These are phyloP conservation scores for Medicago arabica DNA, from an alignment of 306 rosid species.

Conservation along the genomic window DNA sequence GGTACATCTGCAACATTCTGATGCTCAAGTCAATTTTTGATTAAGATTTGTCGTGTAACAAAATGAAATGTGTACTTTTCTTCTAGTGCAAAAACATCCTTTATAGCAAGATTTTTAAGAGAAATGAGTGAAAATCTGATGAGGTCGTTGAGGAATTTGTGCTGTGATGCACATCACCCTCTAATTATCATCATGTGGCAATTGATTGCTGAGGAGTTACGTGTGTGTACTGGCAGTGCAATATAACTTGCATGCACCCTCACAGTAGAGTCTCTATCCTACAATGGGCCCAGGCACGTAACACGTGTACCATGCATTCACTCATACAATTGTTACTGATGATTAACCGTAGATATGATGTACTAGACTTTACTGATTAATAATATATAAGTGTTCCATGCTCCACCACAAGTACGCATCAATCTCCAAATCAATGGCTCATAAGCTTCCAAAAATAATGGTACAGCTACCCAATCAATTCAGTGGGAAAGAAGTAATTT, in stretches of 20 bases:
- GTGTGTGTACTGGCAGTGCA: too few species aligned
- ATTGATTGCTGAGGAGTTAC: background rate
- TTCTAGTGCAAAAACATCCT: too few species aligned
- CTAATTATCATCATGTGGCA: background rate
- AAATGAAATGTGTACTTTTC: too few species aligned
- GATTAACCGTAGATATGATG: background rate
- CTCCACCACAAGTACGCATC: background rate
- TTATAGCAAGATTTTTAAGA: too few species aligned
- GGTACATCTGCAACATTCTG: too few species aligned
- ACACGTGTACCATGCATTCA: background rate
- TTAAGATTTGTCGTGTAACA: too few species aligned
- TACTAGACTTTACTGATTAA: background rate
- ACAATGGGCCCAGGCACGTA: background rate
- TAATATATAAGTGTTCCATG: background rate
- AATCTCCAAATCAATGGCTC: conserved; percentile 10
- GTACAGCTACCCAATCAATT: conserved; percentile 38
- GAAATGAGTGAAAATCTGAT: too few species aligned
- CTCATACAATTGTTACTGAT: background rate
- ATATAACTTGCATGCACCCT: background rate
- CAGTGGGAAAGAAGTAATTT: conserved; percentile 1
- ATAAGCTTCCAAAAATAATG: conserved; percentile 31
- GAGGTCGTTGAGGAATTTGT: too few species aligned
- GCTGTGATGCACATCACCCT: too few species aligned
- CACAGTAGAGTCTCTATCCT: background rate
- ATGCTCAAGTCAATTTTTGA: too few species aligned